Conservation (phyloP, 148 eudicot species). For the Selenicereus undatus region DNA sequence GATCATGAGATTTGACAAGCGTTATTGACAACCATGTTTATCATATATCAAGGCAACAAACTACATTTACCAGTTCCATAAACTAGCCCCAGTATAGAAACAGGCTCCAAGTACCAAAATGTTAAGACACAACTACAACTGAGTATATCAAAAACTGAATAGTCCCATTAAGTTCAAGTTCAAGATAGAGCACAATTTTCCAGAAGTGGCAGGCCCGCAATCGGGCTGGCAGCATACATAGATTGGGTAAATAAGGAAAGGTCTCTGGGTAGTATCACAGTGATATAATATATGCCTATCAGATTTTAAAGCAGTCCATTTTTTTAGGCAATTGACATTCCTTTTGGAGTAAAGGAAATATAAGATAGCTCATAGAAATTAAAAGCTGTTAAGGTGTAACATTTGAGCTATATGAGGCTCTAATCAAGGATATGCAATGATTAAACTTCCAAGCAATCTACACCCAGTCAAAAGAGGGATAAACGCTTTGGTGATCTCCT, state of each 20-base stretch:
- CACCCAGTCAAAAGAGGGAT: background rate
- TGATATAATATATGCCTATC: background rate
- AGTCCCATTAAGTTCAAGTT: background rate
- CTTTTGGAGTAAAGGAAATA: too few relatives aligned
- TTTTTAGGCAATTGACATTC: too few relatives aligned
- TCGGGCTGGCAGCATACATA: background rate
- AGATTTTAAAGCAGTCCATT: too few relatives aligned
- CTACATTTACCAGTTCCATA: too few relatives aligned
- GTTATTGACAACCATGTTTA: too few relatives aligned
- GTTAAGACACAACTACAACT: too few relatives aligned
- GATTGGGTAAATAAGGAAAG: background rate
- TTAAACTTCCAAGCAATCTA: background rate
- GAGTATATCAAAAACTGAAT: background rate
- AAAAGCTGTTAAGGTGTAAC: background rate
- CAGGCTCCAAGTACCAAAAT: conserved; percentile 2
- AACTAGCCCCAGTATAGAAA: too few relatives aligned
- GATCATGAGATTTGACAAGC: too few relatives aligned
- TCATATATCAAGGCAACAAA: too few relatives aligned
- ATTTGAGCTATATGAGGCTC: background rate
- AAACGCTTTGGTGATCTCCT: background rate
- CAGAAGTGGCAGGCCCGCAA: background rate
- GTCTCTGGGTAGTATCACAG: too few relatives aligned
- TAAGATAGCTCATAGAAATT: background rate
- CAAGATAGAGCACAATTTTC: background rate
- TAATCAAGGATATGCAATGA: background rate